phyloP scores from a whole-genome alignment of 208 protist genomes.

The Strigomonas culicis region DNA sequence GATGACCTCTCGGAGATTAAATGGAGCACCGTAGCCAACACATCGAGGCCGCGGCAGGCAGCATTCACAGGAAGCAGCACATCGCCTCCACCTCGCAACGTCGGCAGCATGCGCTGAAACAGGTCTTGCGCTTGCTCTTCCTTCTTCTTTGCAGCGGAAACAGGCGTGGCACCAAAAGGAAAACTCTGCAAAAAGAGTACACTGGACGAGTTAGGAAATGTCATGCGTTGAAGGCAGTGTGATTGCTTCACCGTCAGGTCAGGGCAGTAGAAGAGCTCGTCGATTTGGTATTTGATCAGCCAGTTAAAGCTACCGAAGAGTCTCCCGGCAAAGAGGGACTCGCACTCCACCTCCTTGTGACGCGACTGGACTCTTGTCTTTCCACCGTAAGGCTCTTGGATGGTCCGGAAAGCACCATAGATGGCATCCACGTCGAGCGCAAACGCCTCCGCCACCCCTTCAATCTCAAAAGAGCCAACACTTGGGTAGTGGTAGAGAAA shows the following conservation, averaged over 20 bases:
- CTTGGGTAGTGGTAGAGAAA: slow-evolving; percentile 84
- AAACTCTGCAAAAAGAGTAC: slow-evolving; percentile 52
- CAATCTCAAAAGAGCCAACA: slow-evolving; percentile 31
- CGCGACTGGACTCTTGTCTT: slow-evolving; percentile 42
- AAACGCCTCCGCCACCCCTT: slow-evolving; percentile 24
- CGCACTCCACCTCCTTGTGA: slow-evolving; percentile 61
- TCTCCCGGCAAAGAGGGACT: slow-evolving; percentile 57
- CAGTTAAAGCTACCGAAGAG: slow-evolving; percentile 79
- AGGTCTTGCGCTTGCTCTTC: slow-evolving; percentile 73
- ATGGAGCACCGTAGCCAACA: slow-evolving; percentile 67
- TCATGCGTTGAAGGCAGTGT: slow-evolving; percentile 65
- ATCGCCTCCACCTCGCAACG: slow-evolving; percentile 79
- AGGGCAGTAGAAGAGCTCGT: slow-evolving; percentile 87
- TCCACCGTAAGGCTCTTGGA: slow-evolving; percentile 73
- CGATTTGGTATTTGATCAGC: slow-evolving; percentile 85
- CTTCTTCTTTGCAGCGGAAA: slow-evolving; percentile 17
- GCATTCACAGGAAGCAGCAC: slow-evolving; percentile 82
- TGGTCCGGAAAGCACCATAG: slow-evolving; percentile 80
- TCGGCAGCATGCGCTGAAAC: slow-evolving; percentile 75
- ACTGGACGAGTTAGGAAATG: slow-evolving; percentile 64
- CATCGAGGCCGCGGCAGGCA: slow-evolving; percentile 67
- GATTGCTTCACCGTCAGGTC: slow-evolving; percentile 81
- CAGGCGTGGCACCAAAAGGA: slow-evolving; percentile 6
- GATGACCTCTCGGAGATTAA: slow-evolving; percentile 69
- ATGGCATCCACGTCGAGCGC: slow-evolving; percentile 76